These are phyloP conservation scores for Chalciporus piperatoides DNA, from an alignment of 1,284 basidiomycete genomes.

Conservation along the genomic window DNA sequence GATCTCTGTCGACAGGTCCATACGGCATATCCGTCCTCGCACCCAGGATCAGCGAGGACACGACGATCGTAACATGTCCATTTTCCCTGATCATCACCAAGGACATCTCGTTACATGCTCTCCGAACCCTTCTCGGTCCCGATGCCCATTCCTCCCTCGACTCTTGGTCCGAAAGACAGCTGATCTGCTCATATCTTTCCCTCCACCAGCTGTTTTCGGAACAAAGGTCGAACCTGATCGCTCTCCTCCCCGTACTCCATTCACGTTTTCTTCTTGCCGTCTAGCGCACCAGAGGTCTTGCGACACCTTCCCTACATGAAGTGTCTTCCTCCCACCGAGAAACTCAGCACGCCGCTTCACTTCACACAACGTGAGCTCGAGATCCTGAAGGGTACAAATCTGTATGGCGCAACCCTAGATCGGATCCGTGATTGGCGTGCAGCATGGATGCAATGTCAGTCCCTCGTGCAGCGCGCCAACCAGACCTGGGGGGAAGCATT, in stretches of 20 bases:
- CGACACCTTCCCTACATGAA: slow-evolving; percentile 62
- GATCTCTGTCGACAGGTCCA: slow-evolving; percentile 33
- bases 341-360: slow-evolving; percentile 73
- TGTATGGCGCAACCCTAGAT: slow-evolving; percentile 70
- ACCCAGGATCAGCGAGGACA: slow-evolving; percentile 45
- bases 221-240: slow-evolving; percentile 22
- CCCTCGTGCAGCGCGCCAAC: slow-evolving; percentile 38
- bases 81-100: slow-evolving; percentile 71
- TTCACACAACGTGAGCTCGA: slow-evolving; percentile 63
- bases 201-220: slow-evolving; percentile 61
- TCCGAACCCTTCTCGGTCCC: slow-evolving; percentile 40
- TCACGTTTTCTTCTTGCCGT: slow-evolving; percentile 19
- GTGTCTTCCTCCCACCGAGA: slow-evolving; percentile 55
- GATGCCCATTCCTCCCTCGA: slow-evolving; percentile 22
- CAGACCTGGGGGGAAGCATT: slow-evolving; percentile 48
- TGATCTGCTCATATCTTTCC: slow-evolving; percentile 66
- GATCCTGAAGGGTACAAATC: slow-evolving; percentile 70
- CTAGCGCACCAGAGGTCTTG: slow-evolving; percentile 32
- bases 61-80: slow-evolving; percentile 68
- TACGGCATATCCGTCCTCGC: slow-evolving; percentile 63
- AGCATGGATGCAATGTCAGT: slow-evolving; percentile 56
- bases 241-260: slow-evolving; percentile 19
- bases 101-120: slow-evolving; percentile 41
- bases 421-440: slow-evolving; percentile 53
- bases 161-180: slow-evolving; percentile 65